These are phyloP conservation scores for Cryphonectria radicalis DNA, from an alignment of 2,329 filamentous ascomycete genomes.

Conservation along the genomic window DNA sequence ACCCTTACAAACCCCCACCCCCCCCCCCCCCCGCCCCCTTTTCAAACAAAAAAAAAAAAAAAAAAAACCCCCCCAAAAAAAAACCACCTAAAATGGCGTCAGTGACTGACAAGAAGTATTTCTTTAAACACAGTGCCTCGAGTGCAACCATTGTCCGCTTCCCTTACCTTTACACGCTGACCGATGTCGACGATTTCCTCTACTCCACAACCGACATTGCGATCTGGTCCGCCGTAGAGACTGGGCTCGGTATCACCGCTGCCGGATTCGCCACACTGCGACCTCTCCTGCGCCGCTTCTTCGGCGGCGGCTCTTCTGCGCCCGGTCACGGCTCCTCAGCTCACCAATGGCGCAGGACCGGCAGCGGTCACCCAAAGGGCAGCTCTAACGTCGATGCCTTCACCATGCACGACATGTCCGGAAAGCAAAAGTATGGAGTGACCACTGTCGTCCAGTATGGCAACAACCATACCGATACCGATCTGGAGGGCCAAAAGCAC, in stretches of 20 bases:
- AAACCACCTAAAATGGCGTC: background rate
- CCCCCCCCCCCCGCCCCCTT: no score
- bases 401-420: background rate
- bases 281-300: conserved; percentile 9
- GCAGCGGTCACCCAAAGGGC: background rate
- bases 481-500: conserved; percentile 5
- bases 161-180: conserved; percentile 10
- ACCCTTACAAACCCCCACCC: no score
- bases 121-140: conserved; percentile 1
- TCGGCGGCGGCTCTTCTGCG: background rate
- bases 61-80: no score
- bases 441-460: conserved; percentile 1
- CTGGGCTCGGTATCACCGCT: conserved; percentile 17
- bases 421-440: background rate
- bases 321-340: background rate
- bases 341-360: conserved; percentile 4
- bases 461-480: background rate
- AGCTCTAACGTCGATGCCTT: background rate
- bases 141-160: conserved; percentile 11
- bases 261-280: conserved; percentile 17
- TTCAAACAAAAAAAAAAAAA: no score
- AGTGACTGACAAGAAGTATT: background rate
- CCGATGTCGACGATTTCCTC: conserved; percentile 12
- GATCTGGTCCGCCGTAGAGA: conserved; percentile 21
- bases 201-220: conserved; percentile 20